A percentile compares a stretch with the other conserved stretches of the same genome.
Conservation (phyloP, 2,329 filamentous ascomycete species). For the Hypoxylon sp. region DNA sequence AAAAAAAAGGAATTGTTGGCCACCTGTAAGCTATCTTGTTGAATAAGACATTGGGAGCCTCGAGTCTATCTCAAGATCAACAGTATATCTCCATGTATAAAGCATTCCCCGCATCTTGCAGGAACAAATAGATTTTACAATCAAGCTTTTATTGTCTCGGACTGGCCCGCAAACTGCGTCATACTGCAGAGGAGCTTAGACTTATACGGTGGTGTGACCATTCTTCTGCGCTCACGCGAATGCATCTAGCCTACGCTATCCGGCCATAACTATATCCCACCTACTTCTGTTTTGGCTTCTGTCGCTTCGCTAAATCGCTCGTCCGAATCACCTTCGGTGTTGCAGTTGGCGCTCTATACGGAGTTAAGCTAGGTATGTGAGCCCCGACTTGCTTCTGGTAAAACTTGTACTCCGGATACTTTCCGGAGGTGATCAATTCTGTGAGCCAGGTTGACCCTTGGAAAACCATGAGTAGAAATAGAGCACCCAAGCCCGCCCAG, state of each 20-base stretch:
- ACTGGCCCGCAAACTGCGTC: slow-evolving; percentile 38
- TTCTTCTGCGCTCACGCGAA: slow-evolving; percentile 24
- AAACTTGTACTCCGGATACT: slow-evolving; percentile 89
- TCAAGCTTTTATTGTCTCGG: slow-evolving; percentile 33
- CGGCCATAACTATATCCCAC: slow-evolving; percentile 21
- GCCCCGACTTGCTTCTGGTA: slow-evolving; percentile 88
- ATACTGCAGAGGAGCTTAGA: slow-evolving; percentile 34
- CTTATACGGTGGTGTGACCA: slow-evolving; percentile 19
- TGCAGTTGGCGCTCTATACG: slow-evolving; percentile 60
- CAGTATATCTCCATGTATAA: slow-evolving; percentile 28
- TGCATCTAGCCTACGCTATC: slow-evolving; percentile 29
- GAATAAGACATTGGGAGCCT: slow-evolving; percentile 24
- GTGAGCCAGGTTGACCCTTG: slow-evolving; percentile 91
- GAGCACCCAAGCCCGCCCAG: slow-evolving; percentile 82
- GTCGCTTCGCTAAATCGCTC: slow-evolving; percentile 65
- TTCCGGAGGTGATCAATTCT: slow-evolving; percentile 82
- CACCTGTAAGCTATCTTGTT: slow-evolving; percentile 32
- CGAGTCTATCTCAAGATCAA: slow-evolving; percentile 30
- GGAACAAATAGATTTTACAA: slow-evolving; percentile 33
- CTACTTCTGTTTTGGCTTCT: slow-evolving; percentile 61
- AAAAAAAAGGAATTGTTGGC: slow-evolving; percentile 26
- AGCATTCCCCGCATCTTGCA: slow-evolving; percentile 29
- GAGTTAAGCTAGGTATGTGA: slow-evolving; percentile 77
- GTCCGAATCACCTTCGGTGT: slow-evolving; percentile 65
- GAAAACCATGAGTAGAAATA: slow-evolving; percentile 83